A percentile compares a stretch with the other conserved stretches of the same genome.
Conservation (phyloP, 768 basidiomycete genomes). For the Mycena alexandri region DNA sequence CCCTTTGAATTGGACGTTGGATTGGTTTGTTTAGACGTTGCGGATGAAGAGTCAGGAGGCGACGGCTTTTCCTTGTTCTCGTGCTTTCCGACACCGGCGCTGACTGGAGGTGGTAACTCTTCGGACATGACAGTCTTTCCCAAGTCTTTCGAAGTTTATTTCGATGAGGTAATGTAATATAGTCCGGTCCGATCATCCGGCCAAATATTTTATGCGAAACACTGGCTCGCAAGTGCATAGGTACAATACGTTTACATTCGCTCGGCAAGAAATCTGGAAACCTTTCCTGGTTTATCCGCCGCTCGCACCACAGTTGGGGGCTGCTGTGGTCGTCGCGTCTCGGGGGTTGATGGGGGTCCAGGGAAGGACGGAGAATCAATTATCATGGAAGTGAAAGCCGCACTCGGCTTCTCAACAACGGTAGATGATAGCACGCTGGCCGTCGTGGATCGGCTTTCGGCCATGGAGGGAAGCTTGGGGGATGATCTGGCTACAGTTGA, state of each 20-base stretch:
- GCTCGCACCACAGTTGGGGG: constrained; percentile 34
- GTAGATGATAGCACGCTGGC: constrained; percentile 25
- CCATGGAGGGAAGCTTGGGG: constrained; percentile 46
- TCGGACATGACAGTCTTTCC: constrained; percentile 16
- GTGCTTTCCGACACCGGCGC: not conserved
- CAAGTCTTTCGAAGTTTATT: no score
- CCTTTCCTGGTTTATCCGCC: constrained; percentile 32
- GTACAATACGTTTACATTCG: constrained; percentile 14
- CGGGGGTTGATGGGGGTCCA: constrained; percentile 52
- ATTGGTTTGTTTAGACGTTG: not conserved
- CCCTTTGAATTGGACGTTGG: not conserved
- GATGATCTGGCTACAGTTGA: constrained; percentile 48
- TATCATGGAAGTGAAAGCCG: constrained; percentile 44
- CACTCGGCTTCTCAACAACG: constrained; percentile 33
- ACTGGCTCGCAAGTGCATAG: not conserved
- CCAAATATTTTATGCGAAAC: no score
- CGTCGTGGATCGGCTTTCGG: constrained; percentile 11
- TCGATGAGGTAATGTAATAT: not conserved
- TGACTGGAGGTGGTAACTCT: not conserved
- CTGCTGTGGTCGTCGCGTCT: constrained; percentile 29
- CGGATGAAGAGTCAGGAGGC: constrained; percentile 6
- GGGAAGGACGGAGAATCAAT: constrained; percentile 56
- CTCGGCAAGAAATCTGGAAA: constrained; percentile 36
- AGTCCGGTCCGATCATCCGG: no score
- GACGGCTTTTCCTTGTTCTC: not conserved